phyloP scores from a whole-genome alignment of 2,329 filamentous ascomycete genomes.

The Calonectria henricotiae region DNA sequence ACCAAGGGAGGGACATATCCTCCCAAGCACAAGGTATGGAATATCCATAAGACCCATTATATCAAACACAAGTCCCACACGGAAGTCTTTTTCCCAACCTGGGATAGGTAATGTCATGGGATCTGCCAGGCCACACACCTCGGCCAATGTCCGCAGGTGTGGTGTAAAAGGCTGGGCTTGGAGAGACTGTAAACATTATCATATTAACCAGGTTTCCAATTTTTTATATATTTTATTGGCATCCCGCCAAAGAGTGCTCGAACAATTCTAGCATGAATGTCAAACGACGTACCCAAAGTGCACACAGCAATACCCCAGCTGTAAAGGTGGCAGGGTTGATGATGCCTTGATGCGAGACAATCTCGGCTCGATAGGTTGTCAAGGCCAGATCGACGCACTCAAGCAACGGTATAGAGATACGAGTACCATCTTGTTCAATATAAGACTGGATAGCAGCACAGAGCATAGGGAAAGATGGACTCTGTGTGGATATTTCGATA shows the following conservation, averaged over 20 bases:
- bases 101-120: neutral
- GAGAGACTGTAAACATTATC: neutral
- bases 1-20: neutral
- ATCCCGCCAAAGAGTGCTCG: neutral
- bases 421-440: neutral
- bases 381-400: neutral
- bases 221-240: neutral
- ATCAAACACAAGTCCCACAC: neutral
- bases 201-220: neutral
- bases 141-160: neutral
- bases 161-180: constrained; percentile 10
- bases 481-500: neutral
- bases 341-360: neutral
- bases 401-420: neutral
- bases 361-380: neutral
- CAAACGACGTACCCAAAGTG: neutral
- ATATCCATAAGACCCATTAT: neutral
- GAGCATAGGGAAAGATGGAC: neutral
- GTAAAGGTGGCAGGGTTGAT: neutral
- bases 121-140: neutral
- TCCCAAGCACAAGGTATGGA: neutral
- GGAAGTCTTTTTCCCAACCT: neutral
- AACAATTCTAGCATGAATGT: neutral
- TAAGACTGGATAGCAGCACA: constrained; percentile 8
- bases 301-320: neutral